phyloP scores from a whole-genome alignment of 192 early-diverging fungal genomes.

The Coemansia sp. region DNA sequence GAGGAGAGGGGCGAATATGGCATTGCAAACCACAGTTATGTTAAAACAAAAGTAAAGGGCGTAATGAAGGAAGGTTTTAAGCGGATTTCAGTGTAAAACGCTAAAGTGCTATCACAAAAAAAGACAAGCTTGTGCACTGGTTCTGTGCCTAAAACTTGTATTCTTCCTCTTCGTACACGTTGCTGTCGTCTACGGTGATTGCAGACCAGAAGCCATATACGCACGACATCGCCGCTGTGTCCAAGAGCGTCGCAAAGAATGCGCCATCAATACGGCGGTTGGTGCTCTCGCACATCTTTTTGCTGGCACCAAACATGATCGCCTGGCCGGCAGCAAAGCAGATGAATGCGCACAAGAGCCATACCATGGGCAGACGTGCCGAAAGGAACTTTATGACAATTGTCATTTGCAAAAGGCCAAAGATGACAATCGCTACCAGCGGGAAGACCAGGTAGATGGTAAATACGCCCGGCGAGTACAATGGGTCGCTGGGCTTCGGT shows the following conservation, averaged over 20 bases:
- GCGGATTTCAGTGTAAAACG: slow-evolving; percentile 1
- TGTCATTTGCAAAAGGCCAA: slow-evolving; percentile 33
- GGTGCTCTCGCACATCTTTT: slow-evolving; percentile 54
- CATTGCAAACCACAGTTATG: neutral
- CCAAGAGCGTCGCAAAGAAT: slow-evolving; percentile 55
- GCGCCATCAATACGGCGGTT: slow-evolving; percentile 52
- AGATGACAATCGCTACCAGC: slow-evolving; percentile 42
- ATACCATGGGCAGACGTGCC: slow-evolving; percentile 45
- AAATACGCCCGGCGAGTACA: slow-evolving; percentile 48
- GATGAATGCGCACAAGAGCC: slow-evolving; percentile 38
- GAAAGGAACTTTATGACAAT: slow-evolving; percentile 51
- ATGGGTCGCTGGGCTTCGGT: slow-evolving; percentile 36
- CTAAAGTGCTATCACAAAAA: slow-evolving; percentile 6
- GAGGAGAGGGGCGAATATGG: neutral
- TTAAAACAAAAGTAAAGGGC: no score
- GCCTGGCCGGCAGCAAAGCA: slow-evolving; percentile 49
- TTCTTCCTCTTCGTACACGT: slow-evolving; percentile 35
- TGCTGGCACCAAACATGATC: slow-evolving; percentile 51
- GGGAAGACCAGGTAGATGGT: slow-evolving; percentile 52
- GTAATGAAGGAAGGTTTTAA: neutral
- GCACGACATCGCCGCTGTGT: slow-evolving; percentile 43
- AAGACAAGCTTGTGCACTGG: slow-evolving; percentile 4
- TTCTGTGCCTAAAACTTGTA: slow-evolving; percentile 40
- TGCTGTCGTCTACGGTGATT: slow-evolving; percentile 56
- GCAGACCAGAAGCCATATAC: slow-evolving; percentile 58